Percentiles rank a stretch among this genome's conserved stretches.
Conservation (phyloP, 371 early-diverging fungal genomes). For the Mortierella sp. region DNA sequence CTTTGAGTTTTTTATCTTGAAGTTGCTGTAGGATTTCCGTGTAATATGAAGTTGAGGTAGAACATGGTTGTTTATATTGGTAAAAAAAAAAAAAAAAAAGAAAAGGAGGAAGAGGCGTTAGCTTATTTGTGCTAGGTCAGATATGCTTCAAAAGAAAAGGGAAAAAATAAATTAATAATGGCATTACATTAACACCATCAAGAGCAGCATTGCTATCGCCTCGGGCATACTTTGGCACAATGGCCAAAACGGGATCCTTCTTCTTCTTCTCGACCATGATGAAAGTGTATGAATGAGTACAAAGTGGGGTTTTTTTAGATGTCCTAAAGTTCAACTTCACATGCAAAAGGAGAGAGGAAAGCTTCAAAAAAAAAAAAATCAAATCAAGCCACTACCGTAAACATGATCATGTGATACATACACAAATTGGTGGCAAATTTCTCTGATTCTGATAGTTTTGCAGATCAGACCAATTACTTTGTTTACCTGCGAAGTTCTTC, state of each 20-base stretch:
- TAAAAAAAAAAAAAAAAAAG: not conserved
- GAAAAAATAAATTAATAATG: not conserved
- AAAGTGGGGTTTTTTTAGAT: not conserved
- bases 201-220: constrained; percentile 35
- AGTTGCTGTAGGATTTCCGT: constrained; percentile 63
- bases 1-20: constrained; percentile 75
- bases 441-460: not conserved
- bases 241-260: constrained; percentile 51
- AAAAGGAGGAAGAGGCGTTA: not conserved
- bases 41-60: not conserved
- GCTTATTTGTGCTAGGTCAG: not conserved
- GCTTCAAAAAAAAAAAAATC: constrained; percentile 19
- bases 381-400: constrained; percentile 8
- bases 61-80: not conserved
- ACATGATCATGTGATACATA: constrained; percentile 16
- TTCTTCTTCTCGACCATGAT: constrained; percentile 50
- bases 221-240: constrained; percentile 47
- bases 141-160: not conserved
- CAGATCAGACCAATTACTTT: no score
- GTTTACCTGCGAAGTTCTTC: no score
- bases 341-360: not conserved
- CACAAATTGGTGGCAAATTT: not conserved
- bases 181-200: constrained; percentile 51
- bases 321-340: no score
- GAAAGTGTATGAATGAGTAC: not conserved